A percentile compares a stretch with the other conserved stretches of the same genome.
phyloP scores from a whole-genome alignment of 2,329 filamentous ascomycete genomes.

The Bisporella sp. region DNA sequence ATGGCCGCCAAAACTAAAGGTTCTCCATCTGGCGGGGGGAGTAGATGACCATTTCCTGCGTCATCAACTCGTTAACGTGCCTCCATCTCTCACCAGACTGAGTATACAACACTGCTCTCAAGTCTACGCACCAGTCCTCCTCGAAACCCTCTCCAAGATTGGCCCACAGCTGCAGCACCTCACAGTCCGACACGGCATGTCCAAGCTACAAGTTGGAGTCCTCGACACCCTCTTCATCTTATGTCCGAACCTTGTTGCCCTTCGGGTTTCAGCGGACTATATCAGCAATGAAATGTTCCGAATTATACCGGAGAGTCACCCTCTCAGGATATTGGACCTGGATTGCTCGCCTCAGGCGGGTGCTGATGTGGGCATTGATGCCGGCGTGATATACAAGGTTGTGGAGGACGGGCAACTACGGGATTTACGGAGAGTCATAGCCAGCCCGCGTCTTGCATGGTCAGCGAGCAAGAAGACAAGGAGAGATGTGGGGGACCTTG shows the following conservation, averaged over 20 bases:
- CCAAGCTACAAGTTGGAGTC: slow-evolving; percentile 15
- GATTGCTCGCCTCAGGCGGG: slow-evolving; percentile 23
- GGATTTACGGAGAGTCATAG: slow-evolving; percentile 24
- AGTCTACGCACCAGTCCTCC: slow-evolving; percentile 15
- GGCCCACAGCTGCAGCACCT: slow-evolving; percentile 23
- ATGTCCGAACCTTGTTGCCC: slow-evolving; percentile 20
- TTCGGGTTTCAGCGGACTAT: slow-evolving; percentile 27
- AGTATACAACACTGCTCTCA: slow-evolving; percentile 28
- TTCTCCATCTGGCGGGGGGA: slow-evolving; percentile 26
- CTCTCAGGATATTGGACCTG: slow-evolving; percentile 25
- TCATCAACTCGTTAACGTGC: slow-evolving; percentile 16
- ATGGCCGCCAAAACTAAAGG: slow-evolving; percentile 26
- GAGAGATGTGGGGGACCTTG: slow-evolving; percentile 19
- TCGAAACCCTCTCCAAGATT: slow-evolving; percentile 14
- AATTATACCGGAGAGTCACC: slow-evolving; percentile 11
- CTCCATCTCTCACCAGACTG: slow-evolving; percentile 16
- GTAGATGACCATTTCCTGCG: slow-evolving; percentile 23
- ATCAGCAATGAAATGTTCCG: slow-evolving; percentile 21
- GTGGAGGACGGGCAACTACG: slow-evolving; percentile 20
- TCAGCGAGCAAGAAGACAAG: slow-evolving; percentile 16
- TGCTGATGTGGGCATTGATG: slow-evolving; percentile 18
- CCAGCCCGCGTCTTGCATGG: slow-evolving; percentile 26
- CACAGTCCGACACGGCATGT: slow-evolving; percentile 28
- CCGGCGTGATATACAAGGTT: slow-evolving; percentile 20
- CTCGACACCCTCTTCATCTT: slow-evolving; percentile 18